Conservation (phyloP, 441 rosid genomes). For the Lepidium campestre region DNA sequence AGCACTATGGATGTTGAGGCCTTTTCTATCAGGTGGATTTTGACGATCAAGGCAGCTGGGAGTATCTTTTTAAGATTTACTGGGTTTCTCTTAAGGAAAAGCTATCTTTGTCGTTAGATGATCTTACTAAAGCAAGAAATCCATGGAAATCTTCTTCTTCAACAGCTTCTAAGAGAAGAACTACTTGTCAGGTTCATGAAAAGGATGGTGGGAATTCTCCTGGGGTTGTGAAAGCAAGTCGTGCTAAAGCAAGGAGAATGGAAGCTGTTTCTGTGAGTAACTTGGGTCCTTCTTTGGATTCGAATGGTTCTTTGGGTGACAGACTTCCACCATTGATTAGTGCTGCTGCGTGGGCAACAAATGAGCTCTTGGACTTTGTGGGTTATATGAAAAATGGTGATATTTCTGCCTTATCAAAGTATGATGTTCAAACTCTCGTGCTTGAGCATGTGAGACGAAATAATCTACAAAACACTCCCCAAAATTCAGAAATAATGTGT, state of each 20-base stretch:
- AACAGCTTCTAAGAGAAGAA: conserved; percentile 34
- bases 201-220: conserved; percentile 25
- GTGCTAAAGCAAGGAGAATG: conserved; percentile 55
- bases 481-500: conserved; percentile 55
- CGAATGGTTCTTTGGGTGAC: conserved; percentile 26
- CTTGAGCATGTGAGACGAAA: conserved; percentile 62
- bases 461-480: conserved; percentile 70
- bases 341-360: conserved; percentile 66
- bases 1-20: neutral
- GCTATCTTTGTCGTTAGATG: conserved; percentile 60
- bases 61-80: conserved; percentile 95
- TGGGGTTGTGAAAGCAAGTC: conserved; percentile 37
- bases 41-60: conserved; percentile 97
- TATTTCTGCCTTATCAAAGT: conserved; percentile 44
- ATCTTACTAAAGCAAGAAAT: conserved; percentile 52
- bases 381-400: conserved; percentile 80
- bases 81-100: conserved; percentile 80
- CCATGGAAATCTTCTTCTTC: conserved; percentile 66
- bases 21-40: conserved; percentile 71
- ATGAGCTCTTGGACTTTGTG: conserved; percentile 87
- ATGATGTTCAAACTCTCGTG: conserved; percentile 74
- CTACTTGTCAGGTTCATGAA: conserved; percentile 22
- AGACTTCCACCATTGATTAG: conserved; percentile 34
- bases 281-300: conserved; percentile 24
- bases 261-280: conserved; percentile 25